Evolutionary conservation across 1,284 basidiomycete genomes (phyloP), one percentile per base, ranked within the genome.

Genomic region (Naganishia cerealis): DNA sequence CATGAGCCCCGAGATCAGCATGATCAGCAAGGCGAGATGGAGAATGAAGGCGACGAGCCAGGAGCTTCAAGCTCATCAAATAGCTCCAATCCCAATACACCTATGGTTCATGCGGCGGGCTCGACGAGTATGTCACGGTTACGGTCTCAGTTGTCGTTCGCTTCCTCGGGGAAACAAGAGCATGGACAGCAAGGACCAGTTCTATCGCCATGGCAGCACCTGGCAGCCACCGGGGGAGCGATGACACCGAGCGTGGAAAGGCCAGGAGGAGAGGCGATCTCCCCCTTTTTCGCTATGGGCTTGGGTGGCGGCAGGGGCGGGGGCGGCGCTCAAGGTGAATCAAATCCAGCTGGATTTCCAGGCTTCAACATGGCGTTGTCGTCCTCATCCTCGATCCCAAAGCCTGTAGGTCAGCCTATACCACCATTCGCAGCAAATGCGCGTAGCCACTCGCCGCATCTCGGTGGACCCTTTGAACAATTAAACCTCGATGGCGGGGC

Each of bases 381-480:
- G 29, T 26, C 29, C 9, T 0, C 42, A 54, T 57, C 56, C 2
- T 52, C 66, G 18, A 76, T 74, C 18, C 72, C 75, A 3, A 33
- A 62, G 6, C 48, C 73, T 36, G 8, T 54, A 73, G 73, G 8
- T 33, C 68, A 21, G n/a, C 24, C 46, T 8, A 24, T 24, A 21
- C 40, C 39, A 21, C 3, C 42, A 9, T 21, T 13, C 16, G 24
- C 42, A 57, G 73, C 57, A 73, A 67, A 54, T 76, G 76, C 71
- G 42, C 53, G 58, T 18, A 66, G 63, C 57, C 57, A 68, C 48
- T 68, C 67, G 29, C 78, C 80, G 5, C 76, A 79, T 67, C 71
- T 81, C 2, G 79, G 80, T 5, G 77, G 76, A 21, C 80, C 79
- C 0, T 81, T 81, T 67, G 80, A 80, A 67, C 68, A 74, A 46